Evolutionary conservation across 805 yeast genomes (phyloP).

Genomic region (Yueomyces sp.): DNA sequence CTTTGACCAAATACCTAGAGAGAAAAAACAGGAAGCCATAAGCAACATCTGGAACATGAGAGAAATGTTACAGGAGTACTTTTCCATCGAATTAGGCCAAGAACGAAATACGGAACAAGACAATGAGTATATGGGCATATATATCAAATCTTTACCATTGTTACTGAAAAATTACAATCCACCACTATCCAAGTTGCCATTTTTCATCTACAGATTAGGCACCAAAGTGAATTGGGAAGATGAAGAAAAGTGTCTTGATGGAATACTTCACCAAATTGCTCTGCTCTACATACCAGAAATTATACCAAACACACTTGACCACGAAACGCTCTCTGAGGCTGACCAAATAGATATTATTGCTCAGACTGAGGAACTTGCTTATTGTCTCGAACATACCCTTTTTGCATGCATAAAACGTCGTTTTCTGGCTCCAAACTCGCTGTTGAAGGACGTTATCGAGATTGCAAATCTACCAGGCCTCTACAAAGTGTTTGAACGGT

Average conservation of each 20-base stretch:
- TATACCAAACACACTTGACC: conserved; percentile 5
- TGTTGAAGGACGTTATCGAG: conserved; percentile 52
- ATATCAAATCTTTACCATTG: conserved; percentile 40
- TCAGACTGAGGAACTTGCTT: conserved; percentile 22
- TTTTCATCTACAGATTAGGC: conserved; percentile 51
- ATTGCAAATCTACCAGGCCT: conserved; percentile 86
- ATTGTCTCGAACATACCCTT: conserved; percentile 38
- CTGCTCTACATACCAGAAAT: conserved; percentile 57
- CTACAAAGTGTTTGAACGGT: conserved; percentile 85
- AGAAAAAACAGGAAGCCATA: not conserved
- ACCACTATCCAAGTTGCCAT: conserved; percentile 45
- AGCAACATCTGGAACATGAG: conserved; percentile 34
- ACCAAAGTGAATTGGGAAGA: conserved; percentile 46
- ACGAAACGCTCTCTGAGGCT: conserved; percentile 8
- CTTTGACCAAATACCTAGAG: conserved; percentile 4
- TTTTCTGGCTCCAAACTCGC: conserved; percentile 46
- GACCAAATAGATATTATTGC: conserved; percentile 14
- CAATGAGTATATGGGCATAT: conserved; percentile 26
- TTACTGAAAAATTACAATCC: conserved; percentile 55
- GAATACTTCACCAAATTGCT: conserved; percentile 55
- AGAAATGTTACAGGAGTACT: conserved; percentile 77
- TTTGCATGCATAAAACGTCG: conserved; percentile 54
- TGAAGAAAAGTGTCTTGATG: conserved; percentile 58
- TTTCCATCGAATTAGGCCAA: conserved; percentile 34
- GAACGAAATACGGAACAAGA: conserved; percentile 19